Percentiles rank a stretch among this genome's conserved stretches.
Conservation (phyloP, 148 eudicot genomes). For the Vaccinium darrowii region DNA sequence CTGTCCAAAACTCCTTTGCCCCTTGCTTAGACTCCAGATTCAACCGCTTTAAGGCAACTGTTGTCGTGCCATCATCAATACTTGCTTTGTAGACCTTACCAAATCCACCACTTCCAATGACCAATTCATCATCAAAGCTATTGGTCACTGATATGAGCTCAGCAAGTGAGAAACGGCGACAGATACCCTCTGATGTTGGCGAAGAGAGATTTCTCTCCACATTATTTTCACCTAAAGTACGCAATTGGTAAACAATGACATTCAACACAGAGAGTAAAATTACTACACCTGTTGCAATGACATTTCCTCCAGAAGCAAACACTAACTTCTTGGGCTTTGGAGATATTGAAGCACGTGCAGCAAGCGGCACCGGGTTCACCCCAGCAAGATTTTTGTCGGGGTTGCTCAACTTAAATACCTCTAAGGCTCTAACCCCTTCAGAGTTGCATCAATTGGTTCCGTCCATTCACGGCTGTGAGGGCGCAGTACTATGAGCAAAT, state of each 20-base stretch:
- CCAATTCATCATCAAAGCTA: slow-evolving; percentile 17
- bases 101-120: slow-evolving; percentile 39
- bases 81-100: slow-evolving; percentile 14
- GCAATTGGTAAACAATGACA: too few relatives aligned
- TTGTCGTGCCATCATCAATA: too few relatives aligned
- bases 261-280: too few relatives aligned
- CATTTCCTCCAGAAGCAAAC: slow-evolving; percentile 9
- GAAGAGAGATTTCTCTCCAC: neutral
- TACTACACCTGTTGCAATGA: slow-evolving; percentile 11
- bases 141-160: slow-evolving; percentile 30
- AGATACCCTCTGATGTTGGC: neutral
- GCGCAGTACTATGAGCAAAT: slow-evolving; percentile 21
- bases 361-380: slow-evolving; percentile 13
- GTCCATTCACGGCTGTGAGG: slow-evolving; percentile 6
- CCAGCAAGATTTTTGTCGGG: slow-evolving; percentile 40
- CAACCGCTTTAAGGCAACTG: slow-evolving; percentile 36
- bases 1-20: neutral
- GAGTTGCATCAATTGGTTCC: slow-evolving; percentile 15
- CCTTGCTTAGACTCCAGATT: slow-evolving; percentile 37
- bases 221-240: too few relatives aligned
- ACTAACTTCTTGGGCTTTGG: neutral
- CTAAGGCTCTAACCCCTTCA: slow-evolving; percentile 43
- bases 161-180: slow-evolving; percentile 26
- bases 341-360: neutral
- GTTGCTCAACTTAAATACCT: slow-evolving; percentile 46